Base-by-base conservation (phyloP, 352 stramenopile species). In the Phytophthora uliginosa region DNA sequence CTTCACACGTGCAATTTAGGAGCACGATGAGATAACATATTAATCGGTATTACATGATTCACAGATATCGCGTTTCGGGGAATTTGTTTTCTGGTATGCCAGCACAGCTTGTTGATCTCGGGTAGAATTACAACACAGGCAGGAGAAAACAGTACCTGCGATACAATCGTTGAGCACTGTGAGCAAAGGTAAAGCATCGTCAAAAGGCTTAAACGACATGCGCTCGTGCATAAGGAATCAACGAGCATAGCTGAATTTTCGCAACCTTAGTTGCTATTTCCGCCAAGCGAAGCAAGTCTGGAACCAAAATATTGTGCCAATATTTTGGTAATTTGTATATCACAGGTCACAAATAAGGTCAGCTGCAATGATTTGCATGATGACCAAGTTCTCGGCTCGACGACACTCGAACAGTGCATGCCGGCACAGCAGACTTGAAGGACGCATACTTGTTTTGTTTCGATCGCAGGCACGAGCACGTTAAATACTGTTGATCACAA, bases 291-390 rank as follows among this genome's bases (percentile, higher is more conserved):
- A 31, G 28, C 28, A 31, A 31, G 28, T 31, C 28, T 31, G 28
- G 34, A 62, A 22, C 47, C 22, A 31, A 54, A 54, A 54, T 54
- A 54, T 54, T 54, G 18, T 18, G 8, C 7, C 47, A 54, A 54
- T 33, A 31, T 54, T 42, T 42, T 42, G 36, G 12, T 42, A 42
- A 18, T 54, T 54, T 18, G n/a, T 28, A 17, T 15, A 54, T 15
- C 47, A 33, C 22, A 31, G n/a, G 10, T 54, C 47, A 33, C 47
- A 54, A 18, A 15, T 24, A 17, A 31, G 8, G n/a, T 33, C 47
- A 54, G 47, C 20, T 54, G 20, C 47, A 8, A 17, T 15, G 47
- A 54, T 54, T 54, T 54, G 47, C 47, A 31, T 54, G 47, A 50
- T 50, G 42, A 24, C 42, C 42, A 50, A 7, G 17, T n/a, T 50